These are phyloP conservation scores for Candida germanica DNA, from an alignment of 805 yeast genomes.

Conservation along the genomic window DNA sequence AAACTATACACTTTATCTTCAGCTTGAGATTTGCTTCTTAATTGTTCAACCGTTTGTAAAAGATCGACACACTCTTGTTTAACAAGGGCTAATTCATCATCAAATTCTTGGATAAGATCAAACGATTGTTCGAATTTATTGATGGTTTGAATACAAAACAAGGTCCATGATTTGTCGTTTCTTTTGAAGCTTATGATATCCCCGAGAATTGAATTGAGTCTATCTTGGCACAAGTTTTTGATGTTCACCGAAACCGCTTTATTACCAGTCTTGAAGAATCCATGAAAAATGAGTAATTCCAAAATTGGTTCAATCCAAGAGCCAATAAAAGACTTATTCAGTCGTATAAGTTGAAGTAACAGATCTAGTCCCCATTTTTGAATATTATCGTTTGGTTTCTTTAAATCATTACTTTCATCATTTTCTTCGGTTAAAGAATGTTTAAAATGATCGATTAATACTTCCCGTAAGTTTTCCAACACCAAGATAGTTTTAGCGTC, in stretches of 20 bases:
- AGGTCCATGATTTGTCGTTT: conserved; percentile 60
- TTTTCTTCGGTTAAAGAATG: conserved; percentile 12
- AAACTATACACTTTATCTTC: conserved; percentile 55
- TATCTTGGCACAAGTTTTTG: conserved; percentile 50
- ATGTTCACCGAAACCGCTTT: conserved; percentile 30
- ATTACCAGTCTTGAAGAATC: conserved; percentile 35
- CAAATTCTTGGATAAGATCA: conserved; percentile 41
- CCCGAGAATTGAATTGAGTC: conserved; percentile 66
- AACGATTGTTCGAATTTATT: conserved; percentile 22
- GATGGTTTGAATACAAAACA: conserved; percentile 42
- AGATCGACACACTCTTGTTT: conserved; percentile 44
- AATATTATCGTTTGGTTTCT: conserved; percentile 31
- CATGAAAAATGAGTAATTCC: conserved; percentile 34
- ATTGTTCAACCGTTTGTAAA: conserved; percentile 30
- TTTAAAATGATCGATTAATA: conserved; percentile 24
- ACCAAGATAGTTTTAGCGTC: conserved; percentile 18
- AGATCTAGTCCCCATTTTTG: conserved; percentile 61
- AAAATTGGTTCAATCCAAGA: conserved; percentile 35
- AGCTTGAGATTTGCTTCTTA: conserved; percentile 13
- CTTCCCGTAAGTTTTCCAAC: conserved; percentile 18
- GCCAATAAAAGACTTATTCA: conserved; percentile 30
- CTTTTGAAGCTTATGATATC: conserved; percentile 48
- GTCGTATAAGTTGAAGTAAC: conserved; percentile 49
- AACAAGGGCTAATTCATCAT: conserved; percentile 52
- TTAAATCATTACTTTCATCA: conserved; percentile 15